A percentile compares a stretch with the other conserved stretches of the same genome.
phyloP scores from a whole-genome alignment of 2,329 filamentous ascomycete genomes.

The Endocalyx cinctus region DNA sequence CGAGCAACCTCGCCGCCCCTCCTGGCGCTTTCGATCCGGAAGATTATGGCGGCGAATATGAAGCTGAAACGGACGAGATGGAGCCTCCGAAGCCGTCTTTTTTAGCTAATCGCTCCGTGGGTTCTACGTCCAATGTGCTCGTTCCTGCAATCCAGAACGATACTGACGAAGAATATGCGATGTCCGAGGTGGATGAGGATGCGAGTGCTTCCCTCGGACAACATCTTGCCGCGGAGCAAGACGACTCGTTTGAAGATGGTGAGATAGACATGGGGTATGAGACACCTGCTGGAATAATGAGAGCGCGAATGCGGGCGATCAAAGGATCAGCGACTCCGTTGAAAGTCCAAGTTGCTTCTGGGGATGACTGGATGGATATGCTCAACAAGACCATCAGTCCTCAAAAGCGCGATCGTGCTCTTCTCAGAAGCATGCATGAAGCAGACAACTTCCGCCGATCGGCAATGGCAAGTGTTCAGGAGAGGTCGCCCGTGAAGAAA shows the following conservation, averaged over 20 bases:
- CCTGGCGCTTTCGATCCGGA: slow-evolving; percentile 77
- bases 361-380: slow-evolving; percentile 90
- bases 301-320: slow-evolving; percentile 59
- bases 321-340: slow-evolving; percentile 56
- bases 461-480: slow-evolving; percentile 22
- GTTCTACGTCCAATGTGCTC: slow-evolving; percentile 62
- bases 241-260: slow-evolving; percentile 51
- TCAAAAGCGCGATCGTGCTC: slow-evolving; percentile 81
- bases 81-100: slow-evolving; percentile 62
- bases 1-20: slow-evolving; percentile 45
- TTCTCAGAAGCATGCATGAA: slow-evolving; percentile 59
- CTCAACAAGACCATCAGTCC: slow-evolving; percentile 91
- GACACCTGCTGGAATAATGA: slow-evolving; percentile 58
- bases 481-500: slow-evolving; percentile 28
- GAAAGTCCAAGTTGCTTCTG: slow-evolving; percentile 58
- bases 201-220: slow-evolving; percentile 71
- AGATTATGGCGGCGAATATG: slow-evolving; percentile 50
- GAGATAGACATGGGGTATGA: slow-evolving; percentile 39
- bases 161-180: slow-evolving; percentile 73
- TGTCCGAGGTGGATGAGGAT: slow-evolving; percentile 66
- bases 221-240: slow-evolving; percentile 72
- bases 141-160: slow-evolving; percentile 61
- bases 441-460: slow-evolving; percentile 49
- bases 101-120: slow-evolving; percentile 89
- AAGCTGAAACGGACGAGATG: slow-evolving; percentile 40